Evolutionary conservation across 257 asterid genomes (phyloP), one percentile per base, ranked within the genome.

Genomic region (Capsicum pubescens): DNA sequence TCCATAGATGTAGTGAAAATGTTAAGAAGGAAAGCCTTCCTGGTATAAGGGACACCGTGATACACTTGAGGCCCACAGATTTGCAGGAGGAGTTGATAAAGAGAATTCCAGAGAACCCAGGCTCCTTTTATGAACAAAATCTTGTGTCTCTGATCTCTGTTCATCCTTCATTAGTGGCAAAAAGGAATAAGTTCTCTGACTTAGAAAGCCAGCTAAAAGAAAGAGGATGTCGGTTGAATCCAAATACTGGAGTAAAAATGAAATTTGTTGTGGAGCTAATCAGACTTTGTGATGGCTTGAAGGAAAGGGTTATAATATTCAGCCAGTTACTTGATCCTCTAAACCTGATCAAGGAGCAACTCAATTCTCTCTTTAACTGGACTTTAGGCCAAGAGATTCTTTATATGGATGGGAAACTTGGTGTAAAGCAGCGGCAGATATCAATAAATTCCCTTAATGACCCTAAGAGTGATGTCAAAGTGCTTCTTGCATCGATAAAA

Each of bases 301-400:
- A 76, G 0, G 97, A 95, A 84, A 91, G 89, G 63, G 98, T 94
- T 8, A 66, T 95, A 69, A 79, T 95, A 54, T 95, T 94, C 87
- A 84, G 97, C 85, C 87, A 90, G 68, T 88, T 42, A 84, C 80
- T 92, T 48, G 87, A 88, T 3, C 97, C 97, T 1, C 72, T 95
- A 58, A 71, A 35, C 56, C 91, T 84, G 85, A 86, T 94, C 66
- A 85, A 84, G 89, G 81, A 84, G 56, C 91, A 88, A 32, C 82
- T 94, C 2, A 74, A 87, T 5, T 35, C 84, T 13, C 71, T 84
- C 9, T 90, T 93, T 86, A 77, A 83, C 2, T 95, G 94, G 94
- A 80, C 59, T 4, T 88, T 90, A 86, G 98, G 97, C 19, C 88
- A 83, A 13, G 92, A 94, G 78, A 83, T 95, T 19, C 86, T 94